These are phyloP conservation scores for Coemansia sp. DNA, from an alignment of 192 early-diverging fungal species.

Conservation along the genomic window DNA sequence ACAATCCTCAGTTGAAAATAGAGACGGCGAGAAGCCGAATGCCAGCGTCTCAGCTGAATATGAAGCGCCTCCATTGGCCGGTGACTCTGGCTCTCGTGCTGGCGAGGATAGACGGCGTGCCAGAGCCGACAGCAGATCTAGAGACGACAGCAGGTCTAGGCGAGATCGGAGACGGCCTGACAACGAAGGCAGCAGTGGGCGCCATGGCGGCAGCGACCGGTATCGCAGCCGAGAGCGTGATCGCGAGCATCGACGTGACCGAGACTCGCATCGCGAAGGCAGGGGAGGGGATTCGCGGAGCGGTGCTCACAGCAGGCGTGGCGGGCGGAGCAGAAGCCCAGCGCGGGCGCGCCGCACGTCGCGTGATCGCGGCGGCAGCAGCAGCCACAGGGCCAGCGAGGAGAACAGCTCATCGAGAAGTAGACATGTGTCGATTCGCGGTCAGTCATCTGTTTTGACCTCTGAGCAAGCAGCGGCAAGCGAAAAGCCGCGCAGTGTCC, in stretches of 20 bases:
- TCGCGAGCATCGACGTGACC: background rate
- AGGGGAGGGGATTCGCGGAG: conserved; percentile 2
- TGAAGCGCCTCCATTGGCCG: conserved; percentile 9
- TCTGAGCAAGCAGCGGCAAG: background rate
- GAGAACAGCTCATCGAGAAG: background rate
- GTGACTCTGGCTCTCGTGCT: background rate
- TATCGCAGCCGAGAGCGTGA: background rate
- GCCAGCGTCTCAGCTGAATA: background rate
- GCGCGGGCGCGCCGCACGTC: conserved; percentile 4
- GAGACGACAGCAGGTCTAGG: background rate
- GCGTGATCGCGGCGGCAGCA: background rate
- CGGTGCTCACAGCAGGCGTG: conserved; percentile 4
- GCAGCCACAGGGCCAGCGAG: background rate
- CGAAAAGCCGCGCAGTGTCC: conserved; percentile 15
- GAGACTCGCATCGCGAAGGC: background rate
- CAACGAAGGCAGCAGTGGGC: background rate
- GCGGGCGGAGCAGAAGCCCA: conserved; percentile 27
- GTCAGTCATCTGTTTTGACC: conserved; percentile 14
- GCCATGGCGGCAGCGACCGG: background rate
- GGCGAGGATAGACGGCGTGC: background rate
- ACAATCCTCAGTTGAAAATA: conserved; percentile 6
- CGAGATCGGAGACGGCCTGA: background rate
- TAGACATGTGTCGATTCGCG: conserved; percentile 32
- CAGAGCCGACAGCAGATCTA: conserved; percentile 6
- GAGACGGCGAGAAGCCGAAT: conserved; percentile 6